Base-by-base conservation (phyloP, 169 alveolate species). In the Plasmodium coatneyi region DNA sequence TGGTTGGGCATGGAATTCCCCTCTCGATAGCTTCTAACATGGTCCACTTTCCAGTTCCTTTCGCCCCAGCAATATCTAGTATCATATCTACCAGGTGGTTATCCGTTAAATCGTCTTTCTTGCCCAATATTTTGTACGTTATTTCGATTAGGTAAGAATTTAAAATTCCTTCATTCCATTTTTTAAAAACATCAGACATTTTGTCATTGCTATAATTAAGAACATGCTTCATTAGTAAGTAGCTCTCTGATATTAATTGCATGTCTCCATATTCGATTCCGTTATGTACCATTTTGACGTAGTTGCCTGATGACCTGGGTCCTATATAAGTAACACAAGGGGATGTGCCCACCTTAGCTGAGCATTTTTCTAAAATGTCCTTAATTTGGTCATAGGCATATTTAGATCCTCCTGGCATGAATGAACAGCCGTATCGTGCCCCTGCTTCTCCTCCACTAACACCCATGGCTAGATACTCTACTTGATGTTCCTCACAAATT, bases 11-110 rank as follows among this genome's bases (percentile, higher is more conserved):
- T 0, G 98, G 98, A 3, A 97, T 96, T 7, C 97, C 98, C 83
- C 95, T 89, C 49, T 96, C 97, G 43, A 95, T 92, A 12, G 98
- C 92, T 90, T 97, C 98, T 84, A 96, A 95, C 89, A 96, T 97
- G 7, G 98, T 96, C 98, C 98, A 96, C 87, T 92, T 95, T 22
- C 98, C 98, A 28, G 98, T 97, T 43, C 98, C 98, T 91, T 97
- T 97, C 46, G 97, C 96, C 7, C 97, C 97, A 3, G 97, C 97
- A 30, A 93, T 74, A 41, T 95, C 98, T 39, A 95, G 66, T 12
- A 97, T 96, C 60, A 93, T 70, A 92, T 97, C 98, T 30, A 97
- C 80, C 43, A 97, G 87, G 79, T 97, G 93, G 43, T 74, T 82
- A 80, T 80, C 82, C 10, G 97, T 96, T 36, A 92, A 92, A 3